phyloP scores from a whole-genome alignment of 192 early-diverging fungal genomes.

The Coemansia sp. region DNA sequence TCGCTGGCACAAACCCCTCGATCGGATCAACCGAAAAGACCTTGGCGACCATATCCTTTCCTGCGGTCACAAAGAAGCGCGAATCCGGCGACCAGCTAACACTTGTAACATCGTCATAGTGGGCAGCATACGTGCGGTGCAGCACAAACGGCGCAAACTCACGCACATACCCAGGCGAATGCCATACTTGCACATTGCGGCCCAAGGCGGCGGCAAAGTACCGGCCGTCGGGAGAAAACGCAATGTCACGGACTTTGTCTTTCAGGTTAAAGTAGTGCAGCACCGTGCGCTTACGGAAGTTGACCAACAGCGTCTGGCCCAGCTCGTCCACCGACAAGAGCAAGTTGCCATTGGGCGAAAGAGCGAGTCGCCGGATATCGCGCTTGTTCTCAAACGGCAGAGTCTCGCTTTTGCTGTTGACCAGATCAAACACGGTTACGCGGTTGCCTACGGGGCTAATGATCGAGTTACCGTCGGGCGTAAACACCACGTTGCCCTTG shows the following conservation, averaged over 20 bases:
- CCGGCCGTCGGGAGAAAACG: constrained; percentile 91
- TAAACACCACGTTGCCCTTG: constrained; percentile 93
- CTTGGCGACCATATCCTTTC: constrained; percentile 48
- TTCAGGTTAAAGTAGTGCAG: constrained; percentile 91
- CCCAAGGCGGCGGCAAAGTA: constrained; percentile 86
- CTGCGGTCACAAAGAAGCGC: constrained; percentile 57
- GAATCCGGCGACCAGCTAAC: constrained; percentile 89
- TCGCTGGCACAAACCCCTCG: constrained; percentile 70
- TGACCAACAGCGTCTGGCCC: constrained; percentile 83
- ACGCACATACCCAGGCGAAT: constrained; percentile 83
- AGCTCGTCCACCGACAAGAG: constrained; percentile 92
- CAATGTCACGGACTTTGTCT: constrained; percentile 70
- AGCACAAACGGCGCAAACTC: constrained; percentile 93
- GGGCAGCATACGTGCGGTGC: constrained; percentile 74
- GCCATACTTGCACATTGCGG: constrained; percentile 85
- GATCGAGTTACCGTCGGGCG: constrained; percentile 90
- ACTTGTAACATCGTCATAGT: constrained; percentile 79
- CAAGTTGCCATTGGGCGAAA: constrained; percentile 86
- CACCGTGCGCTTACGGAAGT: constrained; percentile 80
- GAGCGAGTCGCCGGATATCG: constrained; percentile 83
- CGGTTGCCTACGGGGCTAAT: constrained; percentile 96
- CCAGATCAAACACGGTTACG: constrained; percentile 93
- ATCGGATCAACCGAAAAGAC: constrained; percentile 58
- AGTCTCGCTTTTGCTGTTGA: constrained; percentile 88
- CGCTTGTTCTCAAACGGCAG: constrained; percentile 93